phyloP scores from a whole-genome alignment of 441 rosid species.

The Euphorbia schlechtendalii region DNA sequence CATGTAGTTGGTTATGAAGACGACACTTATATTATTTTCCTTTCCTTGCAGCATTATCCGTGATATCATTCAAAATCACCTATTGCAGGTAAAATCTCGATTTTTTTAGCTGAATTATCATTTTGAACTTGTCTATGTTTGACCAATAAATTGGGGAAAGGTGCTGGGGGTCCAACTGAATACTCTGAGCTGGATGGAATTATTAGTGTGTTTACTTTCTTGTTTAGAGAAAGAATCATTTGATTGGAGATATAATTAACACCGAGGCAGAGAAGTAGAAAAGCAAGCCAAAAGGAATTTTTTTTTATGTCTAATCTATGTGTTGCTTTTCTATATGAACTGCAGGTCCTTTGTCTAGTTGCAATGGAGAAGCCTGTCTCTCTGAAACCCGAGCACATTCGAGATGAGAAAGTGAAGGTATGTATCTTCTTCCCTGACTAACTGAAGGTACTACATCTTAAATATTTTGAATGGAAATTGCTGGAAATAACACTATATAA shows the following conservation, averaged over 20 bases:
- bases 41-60: constrained; percentile 77
- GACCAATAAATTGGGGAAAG: not conserved
- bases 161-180: not conserved
- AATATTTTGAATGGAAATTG: not conserved
- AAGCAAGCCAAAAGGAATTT: not conserved
- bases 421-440: constrained; percentile 1
- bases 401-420: constrained; percentile 99
- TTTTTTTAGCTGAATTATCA: constrained; percentile 9
- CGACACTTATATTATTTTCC: constrained; percentile 5
- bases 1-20: constrained; percentile 10
- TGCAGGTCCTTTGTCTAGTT: constrained; percentile 87
- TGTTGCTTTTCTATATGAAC: constrained; percentile 15
- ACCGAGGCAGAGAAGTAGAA: not conserved
- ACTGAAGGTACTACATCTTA: not conserved
- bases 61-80: constrained; percentile 95
- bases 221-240: constrained; percentile 9
- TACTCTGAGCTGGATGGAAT: not conserved
- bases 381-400: constrained; percentile 91
- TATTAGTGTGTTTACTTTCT: not conserved
- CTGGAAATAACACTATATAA: not conserved
- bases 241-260: constrained; percentile 2
- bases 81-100: constrained; percentile 61
- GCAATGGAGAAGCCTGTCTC: constrained; percentile 98
- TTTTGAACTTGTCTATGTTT: not conserved
- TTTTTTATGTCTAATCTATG: constrained; percentile 4